Conservation (phyloP, 2,329 filamentous ascomycete species). For the Lizonia empirigonia region DNA sequence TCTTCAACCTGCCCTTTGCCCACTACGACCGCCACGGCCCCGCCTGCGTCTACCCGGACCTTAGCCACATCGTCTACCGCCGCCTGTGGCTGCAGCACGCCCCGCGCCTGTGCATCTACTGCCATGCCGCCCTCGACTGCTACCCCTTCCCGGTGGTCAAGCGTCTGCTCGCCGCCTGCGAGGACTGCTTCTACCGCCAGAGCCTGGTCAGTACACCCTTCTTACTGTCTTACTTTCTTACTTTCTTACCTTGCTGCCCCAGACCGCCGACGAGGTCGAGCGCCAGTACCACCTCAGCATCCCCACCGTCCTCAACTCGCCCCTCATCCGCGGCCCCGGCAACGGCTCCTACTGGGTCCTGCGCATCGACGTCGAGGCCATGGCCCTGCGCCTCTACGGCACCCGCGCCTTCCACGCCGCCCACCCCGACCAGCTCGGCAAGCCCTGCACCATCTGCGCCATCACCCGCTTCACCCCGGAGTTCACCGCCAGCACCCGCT, state of each 20-base stretch:
- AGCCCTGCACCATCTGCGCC: slow-evolving; percentile 32
- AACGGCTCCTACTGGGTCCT: slow-evolving; percentile 31
- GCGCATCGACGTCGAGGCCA: slow-evolving; percentile 38
- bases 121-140: slow-evolving; percentile 25
- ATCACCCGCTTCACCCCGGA: slow-evolving; percentile 20
- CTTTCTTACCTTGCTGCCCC: no score
- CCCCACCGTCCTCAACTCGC: slow-evolving; percentile 19
- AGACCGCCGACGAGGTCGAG: slow-evolving; percentile 37
- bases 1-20: slow-evolving; percentile 39
- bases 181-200: slow-evolving; percentile 40
- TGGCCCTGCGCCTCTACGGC: slow-evolving; percentile 37
- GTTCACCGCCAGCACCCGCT: not conserved
- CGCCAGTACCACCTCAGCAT: slow-evolving; percentile 37
- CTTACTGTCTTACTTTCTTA: no score
- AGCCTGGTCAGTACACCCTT: slow-evolving; percentile 24
- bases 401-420: slow-evolving; percentile 38
- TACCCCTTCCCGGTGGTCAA: slow-evolving; percentile 33
- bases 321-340: slow-evolving; percentile 22
- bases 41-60: slow-evolving; percentile 31
- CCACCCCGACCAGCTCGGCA: slow-evolving; percentile 28
- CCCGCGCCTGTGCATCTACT: slow-evolving; percentile 37
- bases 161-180: slow-evolving; percentile 29
- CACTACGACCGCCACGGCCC: slow-evolving; percentile 28
- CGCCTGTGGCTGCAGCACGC: slow-evolving; percentile 41
- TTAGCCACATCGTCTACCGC: slow-evolving; percentile 37